A percentile compares a stretch with the other conserved stretches of the same genome.
phyloP scores from a whole-genome alignment of 2,329 filamentous ascomycete genomes.

The Diaporthe sp. region DNA sequence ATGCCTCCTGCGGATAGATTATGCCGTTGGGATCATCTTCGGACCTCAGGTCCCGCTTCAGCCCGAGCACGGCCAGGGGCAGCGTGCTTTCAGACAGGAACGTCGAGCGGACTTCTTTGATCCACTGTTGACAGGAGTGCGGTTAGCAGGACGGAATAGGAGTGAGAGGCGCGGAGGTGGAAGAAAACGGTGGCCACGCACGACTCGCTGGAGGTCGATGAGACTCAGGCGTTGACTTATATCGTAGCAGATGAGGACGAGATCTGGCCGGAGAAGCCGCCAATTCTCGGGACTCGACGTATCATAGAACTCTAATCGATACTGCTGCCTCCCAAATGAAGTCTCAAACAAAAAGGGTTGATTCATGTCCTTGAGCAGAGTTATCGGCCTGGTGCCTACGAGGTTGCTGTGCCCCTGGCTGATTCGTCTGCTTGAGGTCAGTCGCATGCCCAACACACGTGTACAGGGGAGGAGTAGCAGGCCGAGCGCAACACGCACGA shows the following conservation, averaged over 20 bases:
- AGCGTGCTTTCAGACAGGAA: constrained; percentile 64
- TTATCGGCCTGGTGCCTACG: constrained; percentile 54
- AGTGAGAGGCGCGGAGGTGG: not conserved
- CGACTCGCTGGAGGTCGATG: constrained; percentile 70
- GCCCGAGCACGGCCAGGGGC: constrained; percentile 69
- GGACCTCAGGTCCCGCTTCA: constrained; percentile 73
- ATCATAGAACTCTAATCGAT: constrained; percentile 72
- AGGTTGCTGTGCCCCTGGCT: constrained; percentile 56
- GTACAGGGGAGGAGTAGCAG: constrained; percentile 25
- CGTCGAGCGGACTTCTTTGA: constrained; percentile 64
- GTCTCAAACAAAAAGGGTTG: constrained; percentile 74
- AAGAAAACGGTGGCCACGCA: constrained; percentile 53
- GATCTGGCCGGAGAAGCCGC: constrained; percentile 69
- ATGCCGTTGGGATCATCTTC: constrained; percentile 72
- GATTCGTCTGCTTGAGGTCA: constrained; percentile 60
- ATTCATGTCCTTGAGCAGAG: constrained; percentile 69
- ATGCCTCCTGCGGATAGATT: constrained; percentile 73
- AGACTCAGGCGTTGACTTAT: constrained; percentile 71
- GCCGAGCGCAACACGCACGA: constrained; percentile 61
- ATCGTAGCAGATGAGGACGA: constrained; percentile 73
- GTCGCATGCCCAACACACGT: constrained; percentile 32
- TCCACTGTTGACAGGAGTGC: constrained; percentile 64
- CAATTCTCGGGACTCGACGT: constrained; percentile 71
- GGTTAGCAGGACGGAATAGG: constrained; percentile 14
- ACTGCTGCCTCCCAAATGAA: constrained; percentile 59